Percentiles rank a stretch among this genome's conserved stretches.
These are phyloP conservation scores for Tylopilus sp. DNA, from an alignment of 768 basidiomycete genomes.

Conservation along the genomic window DNA sequence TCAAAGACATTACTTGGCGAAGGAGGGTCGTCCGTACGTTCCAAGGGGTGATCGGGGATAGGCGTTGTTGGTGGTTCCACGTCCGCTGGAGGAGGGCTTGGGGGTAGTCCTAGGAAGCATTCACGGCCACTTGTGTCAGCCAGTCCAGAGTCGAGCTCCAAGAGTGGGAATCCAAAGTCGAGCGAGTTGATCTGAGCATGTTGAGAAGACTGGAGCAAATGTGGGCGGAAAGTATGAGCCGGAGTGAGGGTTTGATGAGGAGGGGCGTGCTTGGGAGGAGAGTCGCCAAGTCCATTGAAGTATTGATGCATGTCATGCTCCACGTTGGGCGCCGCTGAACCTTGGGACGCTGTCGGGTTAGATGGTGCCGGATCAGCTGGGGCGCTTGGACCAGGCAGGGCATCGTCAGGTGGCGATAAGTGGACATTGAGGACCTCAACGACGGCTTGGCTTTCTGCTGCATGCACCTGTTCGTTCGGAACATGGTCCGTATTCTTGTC, in stretches of 20 bases:
- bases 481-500: background rate
- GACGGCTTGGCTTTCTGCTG: background rate
- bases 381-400: background rate
- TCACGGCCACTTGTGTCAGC: constrained; percentile 6
- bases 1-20: constrained; percentile 9
- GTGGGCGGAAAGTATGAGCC: constrained; percentile 10
- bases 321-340: constrained; percentile 4
- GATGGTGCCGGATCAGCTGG: background rate
- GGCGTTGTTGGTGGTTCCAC: background rate
- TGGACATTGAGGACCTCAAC: background rate
- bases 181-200: background rate
- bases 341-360: background rate
- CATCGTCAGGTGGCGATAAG: background rate
- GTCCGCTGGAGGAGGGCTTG: constrained; percentile 17
- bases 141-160: constrained; percentile 6
- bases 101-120: constrained; percentile 28
- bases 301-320: constrained; percentile 27
- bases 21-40: background rate
- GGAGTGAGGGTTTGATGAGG: background rate
- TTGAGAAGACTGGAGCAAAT: background rate
- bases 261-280: constrained; percentile 14
- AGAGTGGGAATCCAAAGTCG: constrained; percentile 3
- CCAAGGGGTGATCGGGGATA: background rate
- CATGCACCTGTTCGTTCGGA: background rate
- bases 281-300: constrained; percentile 25